Evolutionary conservation across 2,329 filamentous ascomycete genomes (phyloP).

Genomic region (Fusarium sp.): DNA sequence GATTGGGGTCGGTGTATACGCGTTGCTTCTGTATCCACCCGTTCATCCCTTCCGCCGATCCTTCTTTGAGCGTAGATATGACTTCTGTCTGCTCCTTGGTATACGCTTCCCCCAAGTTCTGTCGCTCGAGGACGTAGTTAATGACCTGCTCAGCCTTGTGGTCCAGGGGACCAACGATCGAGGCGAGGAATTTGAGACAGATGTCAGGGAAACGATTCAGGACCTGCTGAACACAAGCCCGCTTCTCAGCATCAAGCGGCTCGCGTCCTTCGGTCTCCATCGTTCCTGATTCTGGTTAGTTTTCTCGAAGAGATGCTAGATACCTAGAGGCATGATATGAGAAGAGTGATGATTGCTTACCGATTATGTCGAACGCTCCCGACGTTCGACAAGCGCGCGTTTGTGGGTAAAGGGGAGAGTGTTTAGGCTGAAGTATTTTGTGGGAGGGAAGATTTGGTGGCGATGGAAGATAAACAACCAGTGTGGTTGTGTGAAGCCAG

Average conservation of each 20-base stretch:
- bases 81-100: constrained; percentile 16
- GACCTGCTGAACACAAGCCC: constrained; percentile 31
- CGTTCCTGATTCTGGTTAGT: background rate
- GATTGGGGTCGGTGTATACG: constrained; percentile 9
- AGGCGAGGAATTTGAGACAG: constrained; percentile 52
- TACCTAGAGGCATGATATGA: background rate
- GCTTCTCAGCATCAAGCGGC: background rate
- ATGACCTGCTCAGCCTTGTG: constrained; percentile 51
- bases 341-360: background rate
- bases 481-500: background rate
- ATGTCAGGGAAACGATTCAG: constrained; percentile 59
- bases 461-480: background rate
- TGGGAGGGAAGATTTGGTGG: background rate
- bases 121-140: constrained; percentile 53
- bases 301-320: background rate
- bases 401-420: background rate
- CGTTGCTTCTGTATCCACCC: background rate
- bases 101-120: constrained; percentile 54
- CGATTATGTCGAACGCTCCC: background rate
- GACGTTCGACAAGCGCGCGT: background rate
- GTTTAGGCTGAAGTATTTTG: background rate
- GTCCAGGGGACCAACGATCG: constrained; percentile 40
- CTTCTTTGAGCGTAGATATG: background rate
- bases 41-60: background rate
- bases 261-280: constrained; percentile 4